A percentile compares a stretch with the other conserved stretches of the same genome.
Evolutionary conservation across 2,329 filamentous ascomycete species (phyloP).

Genomic region (Apiospora aurea): DNA sequence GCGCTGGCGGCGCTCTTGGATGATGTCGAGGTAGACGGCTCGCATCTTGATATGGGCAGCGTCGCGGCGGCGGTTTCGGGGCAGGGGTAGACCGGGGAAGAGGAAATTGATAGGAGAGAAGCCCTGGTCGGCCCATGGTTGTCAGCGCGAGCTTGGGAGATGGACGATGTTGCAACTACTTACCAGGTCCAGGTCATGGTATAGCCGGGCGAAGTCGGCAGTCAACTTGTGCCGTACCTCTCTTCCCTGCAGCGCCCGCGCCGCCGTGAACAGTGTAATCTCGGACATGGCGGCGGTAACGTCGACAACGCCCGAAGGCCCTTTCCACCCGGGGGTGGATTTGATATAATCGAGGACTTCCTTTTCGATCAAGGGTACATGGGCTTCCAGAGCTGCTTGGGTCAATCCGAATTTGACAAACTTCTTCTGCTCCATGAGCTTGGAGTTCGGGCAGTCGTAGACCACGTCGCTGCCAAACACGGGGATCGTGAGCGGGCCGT

Average conservation of each 20-base stretch:
- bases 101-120: slow-evolving; percentile 84
- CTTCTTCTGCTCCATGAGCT: slow-evolving; percentile 90
- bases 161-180: background rate
- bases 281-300: slow-evolving; percentile 74
- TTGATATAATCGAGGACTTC: slow-evolving; percentile 74
- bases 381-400: slow-evolving; percentile 65
- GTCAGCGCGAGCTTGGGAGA: slow-evolving; percentile 7
- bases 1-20: slow-evolving; percentile 64
- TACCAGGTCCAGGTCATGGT: slow-evolving; percentile 75
- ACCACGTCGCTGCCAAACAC: slow-evolving; percentile 80
- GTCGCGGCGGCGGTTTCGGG: slow-evolving; percentile 77
- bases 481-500: slow-evolving; percentile 57
- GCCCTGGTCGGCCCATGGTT: slow-evolving; percentile 53
- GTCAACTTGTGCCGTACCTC: slow-evolving; percentile 77
- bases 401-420: slow-evolving; percentile 77
- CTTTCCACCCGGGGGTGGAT: slow-evolving; percentile 62
- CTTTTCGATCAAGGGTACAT: slow-evolving; percentile 74
- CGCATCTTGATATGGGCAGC: slow-evolving; percentile 74
- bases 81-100: slow-evolving; percentile 79
- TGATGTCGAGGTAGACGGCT: slow-evolving; percentile 75
- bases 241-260: slow-evolving; percentile 75
- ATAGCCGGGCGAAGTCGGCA: slow-evolving; percentile 74
- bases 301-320: slow-evolving; percentile 65
- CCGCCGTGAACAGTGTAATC: slow-evolving; percentile 82
- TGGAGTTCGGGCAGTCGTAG: slow-evolving; percentile 83